These are phyloP conservation scores for Diplodia sapinea DNA, from an alignment of 2,329 filamentous ascomycete species.

Conservation along the genomic window DNA sequence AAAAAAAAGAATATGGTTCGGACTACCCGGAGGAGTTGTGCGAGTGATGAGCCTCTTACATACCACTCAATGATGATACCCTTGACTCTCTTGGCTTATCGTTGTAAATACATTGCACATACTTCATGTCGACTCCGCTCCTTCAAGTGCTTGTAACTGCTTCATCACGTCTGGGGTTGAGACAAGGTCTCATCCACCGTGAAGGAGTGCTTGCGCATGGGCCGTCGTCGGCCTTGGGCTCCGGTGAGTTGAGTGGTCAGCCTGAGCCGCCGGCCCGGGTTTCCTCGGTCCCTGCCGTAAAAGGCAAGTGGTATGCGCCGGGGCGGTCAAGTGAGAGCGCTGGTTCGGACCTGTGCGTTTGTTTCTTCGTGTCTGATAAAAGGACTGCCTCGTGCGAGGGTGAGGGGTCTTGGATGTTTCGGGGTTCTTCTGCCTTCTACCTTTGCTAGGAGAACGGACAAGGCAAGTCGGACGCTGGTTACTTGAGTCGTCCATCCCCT, in stretches of 20 bases:
- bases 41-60: neutral
- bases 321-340: neutral
- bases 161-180: neutral
- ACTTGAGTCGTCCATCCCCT: too few relatives aligned
- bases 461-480: too few relatives aligned
- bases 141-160: neutral
- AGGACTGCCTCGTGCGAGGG: too few relatives aligned
- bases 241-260: neutral
- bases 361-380: neutral
- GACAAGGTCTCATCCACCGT: neutral
- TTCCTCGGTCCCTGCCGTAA: neutral
- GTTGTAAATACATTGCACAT: neutral
- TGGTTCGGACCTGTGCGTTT: neutral
- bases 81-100: constrained; percentile 9
- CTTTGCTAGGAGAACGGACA: too few relatives aligned
- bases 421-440: too few relatives aligned
- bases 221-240: neutral
- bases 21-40: neutral
- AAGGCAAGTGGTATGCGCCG: neutral
- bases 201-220: neutral
- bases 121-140: neutral
- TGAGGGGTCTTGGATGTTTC: too few relatives aligned
- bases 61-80: constrained; percentile 16
- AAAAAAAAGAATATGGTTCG: neutral
- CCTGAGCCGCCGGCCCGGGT: neutral